Evolutionary conservation across 345 rosid species (phyloP).

Genomic region (Arabidopsis thaliana): TAIR10.1 NC_003070.9:26014001-26014500

Average conservation of each 20-base stretch:
- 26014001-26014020: slow-evolving; percentile 71
- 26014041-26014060: slow-evolving; percentile 70
- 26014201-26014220: slow-evolving; percentile 81
- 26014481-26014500: slow-evolving; percentile 63
- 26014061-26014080: slow-evolving; percentile 83
- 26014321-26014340: slow-evolving; percentile 78
- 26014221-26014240: slow-evolving; percentile 63
- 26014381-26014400: slow-evolving; percentile 82
- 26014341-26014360: slow-evolving; percentile 72
- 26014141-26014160: slow-evolving; percentile 59
- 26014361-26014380: slow-evolving; percentile 77
- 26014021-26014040: slow-evolving; percentile 68
- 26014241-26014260: slow-evolving; percentile 76
- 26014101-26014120: slow-evolving; percentile 74
- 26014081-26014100: slow-evolving; percentile 62
- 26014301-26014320: slow-evolving; percentile 65
- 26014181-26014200: slow-evolving; percentile 87
- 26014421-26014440: slow-evolving; percentile 88
- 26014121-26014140: slow-evolving; percentile 58
- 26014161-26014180: slow-evolving; percentile 88
- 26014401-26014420: slow-evolving; percentile 86
- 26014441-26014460: slow-evolving; percentile 69
- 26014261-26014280: slow-evolving; percentile 84
- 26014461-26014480: slow-evolving; percentile 68
- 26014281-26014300: slow-evolving; percentile 87